Evolutionary conservation across 305 asterid species (phyloP).

Genomic region (Fraxinus angustifolia): DNA sequence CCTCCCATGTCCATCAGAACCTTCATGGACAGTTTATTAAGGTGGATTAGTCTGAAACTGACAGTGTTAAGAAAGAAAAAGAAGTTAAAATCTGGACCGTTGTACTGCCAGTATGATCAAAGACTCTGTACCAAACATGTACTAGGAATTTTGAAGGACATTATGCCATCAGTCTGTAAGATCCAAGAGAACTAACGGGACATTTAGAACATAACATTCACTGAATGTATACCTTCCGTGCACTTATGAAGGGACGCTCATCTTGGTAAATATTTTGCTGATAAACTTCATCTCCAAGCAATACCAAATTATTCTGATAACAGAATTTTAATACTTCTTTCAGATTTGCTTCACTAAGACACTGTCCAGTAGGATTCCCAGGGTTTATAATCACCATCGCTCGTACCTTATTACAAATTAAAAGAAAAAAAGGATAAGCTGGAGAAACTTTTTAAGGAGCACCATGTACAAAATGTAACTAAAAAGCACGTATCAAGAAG

Average conservation of each 20-base stretch:
- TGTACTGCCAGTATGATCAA: background rate
- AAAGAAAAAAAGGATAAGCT: background rate
- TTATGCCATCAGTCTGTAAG: conserved; percentile 15
- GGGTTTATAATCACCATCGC: conserved; percentile 99
- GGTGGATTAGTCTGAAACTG: background rate
- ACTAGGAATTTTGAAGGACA: background rate
- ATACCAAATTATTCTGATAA: conserved; percentile 73
- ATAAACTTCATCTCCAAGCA: conserved; percentile 97
- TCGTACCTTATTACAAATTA: conserved; percentile 57
- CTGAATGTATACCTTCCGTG: conserved; percentile 61
- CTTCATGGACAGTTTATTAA: conserved; percentile 29
- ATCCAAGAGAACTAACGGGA: conserved; percentile 8
- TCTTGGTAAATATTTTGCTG: conserved; percentile 99
- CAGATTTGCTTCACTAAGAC: conserved; percentile 84
- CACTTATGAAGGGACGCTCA: conserved; percentile 90
- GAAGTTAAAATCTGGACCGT: background rate
- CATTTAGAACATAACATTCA: conserved; percentile 1
- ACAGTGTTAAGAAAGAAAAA: background rate
- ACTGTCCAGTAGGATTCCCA: conserved; percentile 97
- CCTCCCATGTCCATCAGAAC: conserved; percentile 88
- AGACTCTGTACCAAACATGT: background rate
- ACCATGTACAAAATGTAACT: background rate
- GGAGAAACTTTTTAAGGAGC: background rate
- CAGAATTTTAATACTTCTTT: conserved; percentile 65
- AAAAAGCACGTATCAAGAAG: background rate